Evolutionary conservation across 1,284 basidiomycete genomes (phyloP), one percentile per base, ranked within the genome.

Genomic region (Moniliophthora roreri): DNA sequence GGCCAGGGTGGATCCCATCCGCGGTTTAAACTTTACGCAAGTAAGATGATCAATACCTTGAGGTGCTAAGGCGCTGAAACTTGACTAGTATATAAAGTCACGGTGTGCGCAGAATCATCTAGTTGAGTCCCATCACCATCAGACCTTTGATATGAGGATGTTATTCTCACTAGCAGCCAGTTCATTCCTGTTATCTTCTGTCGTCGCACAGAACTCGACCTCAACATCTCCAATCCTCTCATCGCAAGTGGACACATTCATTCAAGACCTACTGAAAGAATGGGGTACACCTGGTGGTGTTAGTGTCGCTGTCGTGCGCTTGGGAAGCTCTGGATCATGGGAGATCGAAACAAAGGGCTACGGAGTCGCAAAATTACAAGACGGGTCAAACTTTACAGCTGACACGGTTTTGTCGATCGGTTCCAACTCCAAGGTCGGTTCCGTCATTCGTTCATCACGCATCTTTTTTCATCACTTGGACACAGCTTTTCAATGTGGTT

Each of bases 361-460:
- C 46, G 60, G 63, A 11, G 18, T 53, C 3, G 62, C 64, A 7
- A 60, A 51, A n/a, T 20, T 23, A 11, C 18, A 23, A 24, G 55
- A n/a, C 38, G 56, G 52, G 26, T 44, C 51, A 13, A 50, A 21
- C 8, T 59, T 63, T 11, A 61, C 57, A 4, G 61, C 61, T 26
- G 56, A 59, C 2, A 63, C 62, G 10, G 44, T 62, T 8, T 63
- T 63, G 35, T 42, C 56, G 6, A 61, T 63, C 10, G 63, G 56
- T 2, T 65, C 62, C 2, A 63, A 63, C 20, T 60, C 61, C 5
- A 66, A 64, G 45, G 54, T 68, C 11, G 51, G 52, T 7, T 54
- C 60, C 8, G 34, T 68, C 9, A n/a, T n/a, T n/a, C n/a, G n/a
- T n/a, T n/a, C n/a, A n/a, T n/a, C n/a, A n/a, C n/a, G n/a, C n/a